phyloP scores from a whole-genome alignment of 1,139 yeast species.

The Debaryomyces sp. region DNA sequence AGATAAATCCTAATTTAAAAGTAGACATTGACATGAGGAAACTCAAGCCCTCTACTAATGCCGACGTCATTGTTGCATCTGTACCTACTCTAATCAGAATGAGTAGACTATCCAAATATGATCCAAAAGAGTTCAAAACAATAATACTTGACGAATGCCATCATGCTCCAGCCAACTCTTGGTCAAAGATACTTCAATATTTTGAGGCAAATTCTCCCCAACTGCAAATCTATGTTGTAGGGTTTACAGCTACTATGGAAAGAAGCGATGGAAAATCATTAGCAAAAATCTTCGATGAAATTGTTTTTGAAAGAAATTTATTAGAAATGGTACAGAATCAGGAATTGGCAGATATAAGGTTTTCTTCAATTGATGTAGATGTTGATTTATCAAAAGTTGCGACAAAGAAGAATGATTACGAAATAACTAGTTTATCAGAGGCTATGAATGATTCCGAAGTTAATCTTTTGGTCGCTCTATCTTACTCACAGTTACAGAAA shows the following conservation, averaged over 20 bases:
- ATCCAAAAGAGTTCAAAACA: conserved; percentile 63
- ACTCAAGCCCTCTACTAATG: conserved; percentile 35
- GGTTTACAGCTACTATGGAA: conserved; percentile 83
- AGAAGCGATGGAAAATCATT: conserved; percentile 69
- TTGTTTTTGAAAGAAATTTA: conserved; percentile 71
- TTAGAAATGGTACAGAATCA: conserved; percentile 68
- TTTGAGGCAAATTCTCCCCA: conserved; percentile 52
- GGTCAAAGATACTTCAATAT: conserved; percentile 59
- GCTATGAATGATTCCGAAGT: conserved; percentile 57
- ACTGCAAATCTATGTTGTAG: conserved; percentile 61
- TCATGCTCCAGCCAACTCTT: conserved; percentile 80
- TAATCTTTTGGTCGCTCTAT: conserved; percentile 57
- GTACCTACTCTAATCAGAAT: conserved; percentile 63
- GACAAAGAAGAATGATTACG: conserved; percentile 54
- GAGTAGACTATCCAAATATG: conserved; percentile 54
- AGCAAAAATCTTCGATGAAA: conserved; percentile 65
- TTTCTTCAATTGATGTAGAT: conserved; percentile 57
- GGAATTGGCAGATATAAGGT: conserved; percentile 70
- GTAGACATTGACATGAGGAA: conserved; percentile 79
- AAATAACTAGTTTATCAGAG: conserved; percentile 49
- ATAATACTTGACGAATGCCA: conserved; percentile 92
- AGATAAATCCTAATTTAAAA: conserved; percentile 50
- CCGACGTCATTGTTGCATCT: conserved; percentile 78
- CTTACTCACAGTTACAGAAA: conserved; percentile 54
- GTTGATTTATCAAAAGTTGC: conserved; percentile 39